A percentile compares a stretch with the other conserved stretches of the same genome.
Conservation (phyloP, 179 eudicot species). For the Silene coronaria region DNA sequence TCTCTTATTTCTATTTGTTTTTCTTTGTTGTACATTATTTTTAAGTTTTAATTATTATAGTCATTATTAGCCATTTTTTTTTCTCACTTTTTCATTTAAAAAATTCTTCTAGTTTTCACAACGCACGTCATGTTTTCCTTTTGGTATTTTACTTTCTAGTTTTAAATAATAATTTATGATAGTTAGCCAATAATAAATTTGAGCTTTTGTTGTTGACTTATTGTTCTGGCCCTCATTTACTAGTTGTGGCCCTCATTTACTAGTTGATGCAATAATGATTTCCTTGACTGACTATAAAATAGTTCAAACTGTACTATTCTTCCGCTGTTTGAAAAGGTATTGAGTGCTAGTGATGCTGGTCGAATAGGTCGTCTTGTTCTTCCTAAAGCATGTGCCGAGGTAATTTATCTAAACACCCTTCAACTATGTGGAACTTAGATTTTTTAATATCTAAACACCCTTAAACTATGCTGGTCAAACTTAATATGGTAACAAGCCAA, state of each 20-base stretch:
- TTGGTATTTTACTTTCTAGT: neutral
- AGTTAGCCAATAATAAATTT: neutral
- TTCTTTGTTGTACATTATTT: neutral
- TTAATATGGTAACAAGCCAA: neutral
- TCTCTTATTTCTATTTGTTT: neutral
- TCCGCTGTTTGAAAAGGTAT: slow-evolving; percentile 91
- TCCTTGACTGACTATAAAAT: slow-evolving; percentile 42
- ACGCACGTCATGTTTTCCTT: neutral
- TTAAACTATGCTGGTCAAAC: neutral
- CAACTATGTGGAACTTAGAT: slow-evolving; percentile 1
- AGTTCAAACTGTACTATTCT: slow-evolving; percentile 90
- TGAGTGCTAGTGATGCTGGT: slow-evolving; percentile 99
- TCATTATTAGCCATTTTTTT: neutral
- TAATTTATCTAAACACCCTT: slow-evolving; percentile 30
- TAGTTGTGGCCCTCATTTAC: neutral
- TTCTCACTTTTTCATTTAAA: neutral
- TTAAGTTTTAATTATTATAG: neutral
- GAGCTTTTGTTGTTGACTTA: neutral
- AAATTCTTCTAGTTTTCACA: neutral
- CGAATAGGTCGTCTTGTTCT: slow-evolving; percentile 98
- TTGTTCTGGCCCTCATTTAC: neutral
- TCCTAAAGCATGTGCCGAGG: slow-evolving; percentile 99
- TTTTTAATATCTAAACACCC: slow-evolving; percentile 23
- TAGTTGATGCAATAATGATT: slow-evolving; percentile 10
- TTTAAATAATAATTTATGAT: neutral